Base-by-base conservation (phyloP, 2,329 filamentous ascomycete genomes). In the Coleophoma crateriformis region DNA sequence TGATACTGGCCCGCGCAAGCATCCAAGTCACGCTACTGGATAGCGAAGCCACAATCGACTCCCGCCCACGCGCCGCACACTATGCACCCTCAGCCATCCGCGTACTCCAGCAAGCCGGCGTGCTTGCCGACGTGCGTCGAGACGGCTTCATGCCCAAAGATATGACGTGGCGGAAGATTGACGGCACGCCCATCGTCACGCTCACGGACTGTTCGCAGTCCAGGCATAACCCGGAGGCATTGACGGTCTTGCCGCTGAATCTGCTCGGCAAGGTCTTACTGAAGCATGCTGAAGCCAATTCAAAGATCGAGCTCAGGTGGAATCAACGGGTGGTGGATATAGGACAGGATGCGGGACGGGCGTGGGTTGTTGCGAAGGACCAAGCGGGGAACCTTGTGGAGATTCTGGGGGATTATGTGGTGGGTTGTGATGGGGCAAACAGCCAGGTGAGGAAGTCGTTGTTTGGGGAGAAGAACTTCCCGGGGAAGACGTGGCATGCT, bases 61-160 rank as follows among this genome's bases (percentile, higher is more conserved):
- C 75, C 50, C 78, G 79, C 50, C 82, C 82, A 0, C 78, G 82
- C 27, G 82, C 82, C 13, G 78, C 81, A 3, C 79, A 84, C 63
- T 84, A 84, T 61, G 78, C 76, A 3, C 71, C 77, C 0, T 72
- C 79, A 1, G 80, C 79, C 1, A 74, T 81, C 40, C 76, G 75
- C 37, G 79, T 82, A 50, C 71, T 86, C 45, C 61, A 69, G 38
- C 73, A 77, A n/a, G 81, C 81, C 0, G 81, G 81, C 1, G 73
- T 85, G 11, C 66, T 84, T 15, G 72, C 75, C n/a, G 71, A 76
- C 57, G 66, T 77, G 13, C 67, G 68, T 19, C 59, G 62, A 8
- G 61, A 66, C 15, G 71, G 74, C 22, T 67, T 76, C 48, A 59
- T 67, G 15, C 68, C 72, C 19, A 61, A 62, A 46, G 64, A 66